These are phyloP conservation scores for Diaporthe australafricana DNA, from an alignment of 2,329 filamentous ascomycete genomes.

Conservation along the genomic window DNA sequence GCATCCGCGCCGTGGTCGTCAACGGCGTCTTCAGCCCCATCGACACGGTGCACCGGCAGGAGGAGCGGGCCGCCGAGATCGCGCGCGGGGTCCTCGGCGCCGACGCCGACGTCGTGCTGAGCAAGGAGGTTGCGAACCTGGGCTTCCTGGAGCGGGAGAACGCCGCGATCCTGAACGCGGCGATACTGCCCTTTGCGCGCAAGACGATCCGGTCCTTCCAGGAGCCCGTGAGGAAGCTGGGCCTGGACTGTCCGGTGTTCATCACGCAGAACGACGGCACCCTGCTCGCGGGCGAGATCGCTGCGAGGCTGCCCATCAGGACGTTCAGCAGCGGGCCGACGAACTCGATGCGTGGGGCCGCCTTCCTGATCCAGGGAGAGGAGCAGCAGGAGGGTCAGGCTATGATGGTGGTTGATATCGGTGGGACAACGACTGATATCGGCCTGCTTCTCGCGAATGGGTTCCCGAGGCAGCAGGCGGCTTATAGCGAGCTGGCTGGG, in stretches of 20 bases:
- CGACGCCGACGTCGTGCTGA: slow-evolving; percentile 59
- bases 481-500: slow-evolving; percentile 71
- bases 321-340: slow-evolving; percentile 74
- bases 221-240: slow-evolving; percentile 60
- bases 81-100: slow-evolving; percentile 51
- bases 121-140: slow-evolving; percentile 63
- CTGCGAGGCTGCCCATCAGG: slow-evolving; percentile 67
- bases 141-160: slow-evolving; percentile 73
- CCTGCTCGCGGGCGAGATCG: slow-evolving; percentile 63
- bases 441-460: slow-evolving; percentile 70
- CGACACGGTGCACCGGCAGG: slow-evolving; percentile 59
- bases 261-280: slow-evolving; percentile 75
- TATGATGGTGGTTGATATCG: slow-evolving; percentile 74
- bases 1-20: slow-evolving; percentile 60
- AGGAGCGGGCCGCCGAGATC: slow-evolving; percentile 59
- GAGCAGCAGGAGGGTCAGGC: slow-evolving; percentile 47
- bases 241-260: slow-evolving; percentile 66
- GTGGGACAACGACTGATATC: slow-evolving; percentile 75
- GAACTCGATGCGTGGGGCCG: slow-evolving; percentile 73
- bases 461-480: slow-evolving; percentile 72
- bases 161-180: slow-evolving; percentile 72
- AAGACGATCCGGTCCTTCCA: slow-evolving; percentile 68
- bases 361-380: slow-evolving; percentile 62
- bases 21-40: slow-evolving; percentile 66
- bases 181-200: slow-evolving; percentile 68